These are phyloP conservation scores for Pueraria montana DNA, from an alignment of 306 rosid species.

Conservation along the genomic window DNA sequence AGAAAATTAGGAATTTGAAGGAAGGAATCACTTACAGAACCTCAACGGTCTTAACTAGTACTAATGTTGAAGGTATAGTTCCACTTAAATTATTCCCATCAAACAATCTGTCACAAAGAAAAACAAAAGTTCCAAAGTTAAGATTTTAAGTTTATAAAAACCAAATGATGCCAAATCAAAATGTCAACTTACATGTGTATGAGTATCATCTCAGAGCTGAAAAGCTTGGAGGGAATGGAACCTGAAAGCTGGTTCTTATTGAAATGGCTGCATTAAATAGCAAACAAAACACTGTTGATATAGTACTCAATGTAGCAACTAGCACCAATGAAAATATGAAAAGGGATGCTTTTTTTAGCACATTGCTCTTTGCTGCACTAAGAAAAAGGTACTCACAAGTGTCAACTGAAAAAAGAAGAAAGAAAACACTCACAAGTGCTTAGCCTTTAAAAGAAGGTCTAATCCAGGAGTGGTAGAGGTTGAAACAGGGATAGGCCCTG, in stretches of 20 bases:
- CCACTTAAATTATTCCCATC: constrained; percentile 80
- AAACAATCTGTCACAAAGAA: constrained; percentile 68
- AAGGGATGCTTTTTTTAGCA: background rate
- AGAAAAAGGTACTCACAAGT: constrained; percentile 57
- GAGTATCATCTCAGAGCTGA: constrained; percentile 77
- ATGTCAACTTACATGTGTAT: constrained; percentile 81
- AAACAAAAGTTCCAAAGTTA: constrained; percentile 31
- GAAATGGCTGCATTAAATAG: constrained; percentile 83
- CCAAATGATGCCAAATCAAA: background rate
- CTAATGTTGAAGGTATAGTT: constrained; percentile 73
- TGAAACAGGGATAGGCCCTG: constrained; percentile 83
- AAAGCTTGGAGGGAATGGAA: constrained; percentile 71
- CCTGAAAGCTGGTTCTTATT: constrained; percentile 93
- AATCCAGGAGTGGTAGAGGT: constrained; percentile 67
- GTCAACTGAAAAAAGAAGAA: constrained; percentile 16
- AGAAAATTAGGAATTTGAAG: constrained; percentile 6
- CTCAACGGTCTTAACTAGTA: constrained; percentile 82
- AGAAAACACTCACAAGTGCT: constrained; percentile 79
- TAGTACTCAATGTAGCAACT: constrained; percentile 11
- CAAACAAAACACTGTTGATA: constrained; percentile 27
- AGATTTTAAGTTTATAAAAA: constrained; percentile 12
- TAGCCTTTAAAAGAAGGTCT: constrained; percentile 81
- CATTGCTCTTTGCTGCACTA: constrained; percentile 1
- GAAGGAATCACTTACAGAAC: constrained; percentile 87
- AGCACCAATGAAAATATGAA: background rate